phyloP scores from a whole-genome alignment of 1,284 basidiomycete species.

The Ganoderma leucocontextum region DNA sequence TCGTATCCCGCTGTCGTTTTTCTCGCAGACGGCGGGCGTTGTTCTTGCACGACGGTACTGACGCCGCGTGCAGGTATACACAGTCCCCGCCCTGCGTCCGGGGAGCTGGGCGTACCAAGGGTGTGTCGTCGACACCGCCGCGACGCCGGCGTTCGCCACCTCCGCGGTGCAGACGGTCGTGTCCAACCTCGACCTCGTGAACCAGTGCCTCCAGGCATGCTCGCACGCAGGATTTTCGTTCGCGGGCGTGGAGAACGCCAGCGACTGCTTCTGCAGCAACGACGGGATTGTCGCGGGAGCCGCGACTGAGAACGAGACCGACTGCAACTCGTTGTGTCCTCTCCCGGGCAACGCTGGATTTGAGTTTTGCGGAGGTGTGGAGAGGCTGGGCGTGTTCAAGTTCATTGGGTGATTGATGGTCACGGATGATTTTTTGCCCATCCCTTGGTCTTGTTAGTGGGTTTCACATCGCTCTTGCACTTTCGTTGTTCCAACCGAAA shows the following conservation, averaged over 20 bases:
- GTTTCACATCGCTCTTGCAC: not conserved
- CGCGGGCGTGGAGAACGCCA: conserved; percentile 30
- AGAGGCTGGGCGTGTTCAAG: conserved; percentile 27
- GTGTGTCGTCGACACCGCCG: conserved; percentile 23
- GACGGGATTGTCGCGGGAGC: conserved; percentile 13
- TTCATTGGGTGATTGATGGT: conserved; percentile 13
- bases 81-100: conserved; percentile 28
- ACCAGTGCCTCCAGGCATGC: conserved; percentile 33
- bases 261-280: conserved; percentile 27
- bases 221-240: conserved; percentile 25
- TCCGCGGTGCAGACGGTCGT: conserved; percentile 18
- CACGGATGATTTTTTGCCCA: too few species aligned
- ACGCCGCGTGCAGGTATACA: conserved; percentile 22
- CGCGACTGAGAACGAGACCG: conserved; percentile 17
- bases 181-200: conserved; percentile 30
- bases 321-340: conserved; percentile 32
- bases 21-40: not conserved
- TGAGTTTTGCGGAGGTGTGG: conserved; percentile 32
- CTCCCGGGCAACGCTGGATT: conserved; percentile 30
- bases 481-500: not conserved
- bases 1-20: not conserved
- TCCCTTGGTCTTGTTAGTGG: too few species aligned
- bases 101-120: conserved; percentile 31
- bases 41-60: not conserved
- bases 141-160: conserved; percentile 23